Evolutionary conservation across 257 asterid species (phyloP).

Genomic region (Solanum pennellii): DNA sequence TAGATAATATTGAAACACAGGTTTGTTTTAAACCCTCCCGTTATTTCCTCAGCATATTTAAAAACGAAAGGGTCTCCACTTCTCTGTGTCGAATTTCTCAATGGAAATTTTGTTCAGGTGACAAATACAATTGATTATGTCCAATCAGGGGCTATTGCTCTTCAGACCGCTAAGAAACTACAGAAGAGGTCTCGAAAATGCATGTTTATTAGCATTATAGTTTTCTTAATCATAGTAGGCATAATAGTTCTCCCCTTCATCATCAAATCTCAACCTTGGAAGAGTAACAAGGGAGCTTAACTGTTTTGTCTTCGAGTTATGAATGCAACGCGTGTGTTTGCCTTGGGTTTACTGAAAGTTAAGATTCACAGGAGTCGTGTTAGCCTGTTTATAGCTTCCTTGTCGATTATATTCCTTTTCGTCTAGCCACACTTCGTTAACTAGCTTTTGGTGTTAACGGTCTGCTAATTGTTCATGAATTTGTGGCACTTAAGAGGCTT

Average conservation of each 20-base stretch:
- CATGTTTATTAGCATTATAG: conserved; percentile 42
- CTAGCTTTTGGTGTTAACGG: background rate
- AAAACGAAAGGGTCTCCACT: background rate
- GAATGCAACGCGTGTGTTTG: background rate
- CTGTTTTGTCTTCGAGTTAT: background rate
- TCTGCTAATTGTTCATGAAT: background rate
- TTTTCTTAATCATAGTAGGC: conserved; percentile 34
- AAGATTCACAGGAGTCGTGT: background rate
- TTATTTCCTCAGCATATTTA: background rate
- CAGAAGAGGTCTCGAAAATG: conserved; percentile 62
- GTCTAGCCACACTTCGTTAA: background rate
- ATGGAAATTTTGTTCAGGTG: conserved; percentile 39
- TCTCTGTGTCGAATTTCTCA: conserved; percentile 4
- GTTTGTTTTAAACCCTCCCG: conserved; percentile 13
- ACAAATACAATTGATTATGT: conserved; percentile 57
- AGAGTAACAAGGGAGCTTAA: conserved; percentile 33
- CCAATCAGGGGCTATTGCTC: conserved; percentile 53
- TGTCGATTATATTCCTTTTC: background rate
- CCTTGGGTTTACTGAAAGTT: background rate
- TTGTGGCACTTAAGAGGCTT: background rate
- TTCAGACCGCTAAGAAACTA: conserved; percentile 50
- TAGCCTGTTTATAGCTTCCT: background rate
- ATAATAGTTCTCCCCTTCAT: conserved; percentile 15
- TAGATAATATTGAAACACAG: conserved; percentile 89
- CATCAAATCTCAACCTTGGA: conserved; percentile 38